Evolutionary conservation across 179 eudicot genomes (phyloP).

Genomic region (Pouteria campechiana): DNA sequence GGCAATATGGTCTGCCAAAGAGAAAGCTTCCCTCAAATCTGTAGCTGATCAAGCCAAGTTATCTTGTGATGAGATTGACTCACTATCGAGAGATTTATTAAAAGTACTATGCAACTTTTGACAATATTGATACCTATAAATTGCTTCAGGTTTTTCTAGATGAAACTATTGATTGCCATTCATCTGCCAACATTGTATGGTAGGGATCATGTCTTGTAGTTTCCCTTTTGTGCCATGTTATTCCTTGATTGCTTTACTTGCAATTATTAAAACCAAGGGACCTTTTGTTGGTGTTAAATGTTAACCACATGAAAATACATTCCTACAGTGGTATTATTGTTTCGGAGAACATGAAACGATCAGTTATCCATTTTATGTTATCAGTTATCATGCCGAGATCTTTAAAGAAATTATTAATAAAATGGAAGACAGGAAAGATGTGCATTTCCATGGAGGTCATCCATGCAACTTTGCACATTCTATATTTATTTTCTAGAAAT

Average conservation of each 20-base stretch:
- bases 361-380: too few species aligned
- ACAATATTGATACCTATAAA: neutral
- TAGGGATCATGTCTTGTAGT: too few species aligned
- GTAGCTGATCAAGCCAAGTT: constrained; percentile 43
- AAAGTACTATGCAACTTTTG: constrained; percentile 30
- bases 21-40: constrained; percentile 70
- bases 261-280: neutral
- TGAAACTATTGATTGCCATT: neutral
- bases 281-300: neutral
- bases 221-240: neutral
- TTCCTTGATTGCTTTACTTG: neutral
- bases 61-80: constrained; percentile 34
- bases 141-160: neutral
- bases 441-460: too few species aligned
- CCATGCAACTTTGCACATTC: too few species aligned
- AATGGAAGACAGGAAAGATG: too few species aligned
- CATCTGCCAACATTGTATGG: too few species aligned
- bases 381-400: too few species aligned
- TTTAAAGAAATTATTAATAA: too few species aligned
- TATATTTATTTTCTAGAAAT: too few species aligned
- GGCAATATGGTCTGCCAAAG: constrained; percentile 81
- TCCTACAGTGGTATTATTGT: too few species aligned
- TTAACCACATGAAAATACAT: too few species aligned
- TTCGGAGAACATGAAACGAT: too few species aligned
- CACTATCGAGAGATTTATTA: constrained; percentile 37